Evolutionary conservation across 2,329 filamentous ascomycete genomes (phyloP).

Genomic region (Talaromyces sp.): DNA sequence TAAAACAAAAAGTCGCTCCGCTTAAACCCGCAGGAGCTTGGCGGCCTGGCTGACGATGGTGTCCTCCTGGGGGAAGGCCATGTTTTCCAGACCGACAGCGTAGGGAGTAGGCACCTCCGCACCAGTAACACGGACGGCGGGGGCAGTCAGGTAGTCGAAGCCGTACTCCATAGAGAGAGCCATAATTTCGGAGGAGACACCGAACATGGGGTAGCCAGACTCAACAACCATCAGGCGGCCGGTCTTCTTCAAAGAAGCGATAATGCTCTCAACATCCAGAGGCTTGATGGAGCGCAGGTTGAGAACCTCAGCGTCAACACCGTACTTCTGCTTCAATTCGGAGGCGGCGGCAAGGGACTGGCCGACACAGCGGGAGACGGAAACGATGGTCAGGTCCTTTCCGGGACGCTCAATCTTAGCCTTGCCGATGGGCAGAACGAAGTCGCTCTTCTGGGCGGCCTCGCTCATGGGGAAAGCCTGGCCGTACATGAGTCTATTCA

Average conservation of each 20-base stretch:
- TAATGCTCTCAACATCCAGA: conserved; percentile 89
- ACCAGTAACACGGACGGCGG: conserved; percentile 90
- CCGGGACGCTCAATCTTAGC: conserved; percentile 97
- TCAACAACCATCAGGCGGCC: conserved; percentile 88
- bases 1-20: conserved; percentile 11
- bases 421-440: conserved; percentile 96
- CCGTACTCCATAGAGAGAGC: conserved; percentile 96
- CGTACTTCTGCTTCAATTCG: conserved; percentile 92
- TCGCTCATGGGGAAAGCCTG: conserved; percentile 96
- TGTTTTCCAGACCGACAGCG: conserved; percentile 86
- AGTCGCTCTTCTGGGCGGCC: conserved; percentile 92
- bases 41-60: conserved; percentile 86
- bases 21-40: conserved; percentile 81
- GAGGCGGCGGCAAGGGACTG: conserved; percentile 88
- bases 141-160: conserved; percentile 95
- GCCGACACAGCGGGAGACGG: conserved; percentile 92
- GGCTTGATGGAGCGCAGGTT: conserved; percentile 98
- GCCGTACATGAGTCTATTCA: conserved; percentile 76
- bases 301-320: conserved; percentile 93
- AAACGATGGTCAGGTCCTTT: conserved; percentile 94
- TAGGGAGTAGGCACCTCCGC: conserved; percentile 98
- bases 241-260: conserved; percentile 99
- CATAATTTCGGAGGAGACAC: conserved; percentile 88
- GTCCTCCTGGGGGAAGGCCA: conserved; percentile 89
- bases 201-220: conserved; percentile 94